These are phyloP conservation scores for Hypoxylon fragiforme DNA, from an alignment of 495 filamentous ascomycete species.

Conservation along the genomic window DNA sequence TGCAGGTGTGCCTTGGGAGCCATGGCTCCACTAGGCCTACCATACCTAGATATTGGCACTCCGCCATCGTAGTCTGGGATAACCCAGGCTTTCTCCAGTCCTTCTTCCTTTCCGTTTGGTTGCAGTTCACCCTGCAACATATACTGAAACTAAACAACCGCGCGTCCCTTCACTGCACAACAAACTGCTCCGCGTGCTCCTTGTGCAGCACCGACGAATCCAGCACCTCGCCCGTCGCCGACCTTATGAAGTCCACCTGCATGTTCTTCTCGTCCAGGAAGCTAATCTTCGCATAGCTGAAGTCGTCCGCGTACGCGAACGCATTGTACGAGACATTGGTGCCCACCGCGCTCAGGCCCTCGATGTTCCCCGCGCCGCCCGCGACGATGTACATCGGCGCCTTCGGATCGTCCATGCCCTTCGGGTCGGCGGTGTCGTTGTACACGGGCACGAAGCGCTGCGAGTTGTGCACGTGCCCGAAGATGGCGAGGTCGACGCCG, in stretches of 20 bases:
- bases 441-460: constrained; percentile 47
- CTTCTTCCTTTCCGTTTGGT: too few relatives aligned
- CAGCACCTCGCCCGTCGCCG: constrained; percentile 53
- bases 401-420: constrained; percentile 54
- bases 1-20: too few relatives aligned
- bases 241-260: constrained; percentile 49
- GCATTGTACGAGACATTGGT: constrained; percentile 48
- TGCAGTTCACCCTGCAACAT: too few relatives aligned
- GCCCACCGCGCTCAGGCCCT: constrained; percentile 46
- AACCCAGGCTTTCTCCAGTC: too few relatives aligned
- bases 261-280: constrained; percentile 39
- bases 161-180: constrained; percentile 44
- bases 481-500: constrained; percentile 63
- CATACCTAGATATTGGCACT: too few relatives aligned
- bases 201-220: constrained; percentile 59
- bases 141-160: neutral
- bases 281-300: constrained; percentile 52
- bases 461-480: constrained; percentile 65
- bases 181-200: constrained; percentile 53
- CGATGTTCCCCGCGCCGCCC: constrained; percentile 48
- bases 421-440: constrained; percentile 48
- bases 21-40: too few relatives aligned
- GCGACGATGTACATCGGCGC: constrained; percentile 61
- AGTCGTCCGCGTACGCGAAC: constrained; percentile 62
- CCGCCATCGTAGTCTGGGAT: too few relatives aligned